Evolutionary conservation across 768 basidiomycete genomes (phyloP).

Genomic region (Leucogyrophana mollusca): DNA sequence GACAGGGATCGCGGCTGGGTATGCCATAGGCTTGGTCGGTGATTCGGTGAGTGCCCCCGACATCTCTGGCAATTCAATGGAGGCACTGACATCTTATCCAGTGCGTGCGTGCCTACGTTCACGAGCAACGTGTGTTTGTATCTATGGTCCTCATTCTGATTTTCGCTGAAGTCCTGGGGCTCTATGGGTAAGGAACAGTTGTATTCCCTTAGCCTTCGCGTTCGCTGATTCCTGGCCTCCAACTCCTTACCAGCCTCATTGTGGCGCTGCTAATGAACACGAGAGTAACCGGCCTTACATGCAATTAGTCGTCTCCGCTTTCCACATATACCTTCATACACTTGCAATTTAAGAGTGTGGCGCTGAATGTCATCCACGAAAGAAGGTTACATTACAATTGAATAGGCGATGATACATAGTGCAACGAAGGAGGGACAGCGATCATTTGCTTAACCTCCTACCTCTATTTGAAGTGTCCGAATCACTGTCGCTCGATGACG

Average conservation of each 20-base stretch:
- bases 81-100: slow-evolving; percentile 22
- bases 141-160: slow-evolving; percentile 96
- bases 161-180: slow-evolving; percentile 86
- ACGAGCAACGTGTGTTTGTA: slow-evolving; percentile 90
- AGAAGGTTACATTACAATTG: too few species aligned
- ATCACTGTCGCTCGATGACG: slow-evolving; percentile 12
- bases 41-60: slow-evolving; percentile 75
- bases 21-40: slow-evolving; percentile 92
- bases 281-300: slow-evolving; percentile 46
- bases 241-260: slow-evolving; percentile 52
- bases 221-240: not conserved
- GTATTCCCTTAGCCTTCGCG: not conserved
- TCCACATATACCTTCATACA: too few species aligned
- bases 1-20: slow-evolving; percentile 91
- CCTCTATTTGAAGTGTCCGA: slow-evolving; percentile 14
- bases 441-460: slow-evolving; percentile 11
- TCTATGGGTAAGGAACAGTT: slow-evolving; percentile 65
- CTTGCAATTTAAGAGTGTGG: too few species aligned
- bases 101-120: slow-evolving; percentile 90
- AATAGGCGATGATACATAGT: too few species aligned
- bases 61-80: not conserved
- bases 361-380: too few species aligned
- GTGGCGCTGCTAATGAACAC: slow-evolving; percentile 94
- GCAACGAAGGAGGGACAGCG: too few species aligned
- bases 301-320: slow-evolving; percentile 11